Conservation (phyloP, 495 filamentous ascomycete genomes). For the Penicillium argentinense region DNA sequence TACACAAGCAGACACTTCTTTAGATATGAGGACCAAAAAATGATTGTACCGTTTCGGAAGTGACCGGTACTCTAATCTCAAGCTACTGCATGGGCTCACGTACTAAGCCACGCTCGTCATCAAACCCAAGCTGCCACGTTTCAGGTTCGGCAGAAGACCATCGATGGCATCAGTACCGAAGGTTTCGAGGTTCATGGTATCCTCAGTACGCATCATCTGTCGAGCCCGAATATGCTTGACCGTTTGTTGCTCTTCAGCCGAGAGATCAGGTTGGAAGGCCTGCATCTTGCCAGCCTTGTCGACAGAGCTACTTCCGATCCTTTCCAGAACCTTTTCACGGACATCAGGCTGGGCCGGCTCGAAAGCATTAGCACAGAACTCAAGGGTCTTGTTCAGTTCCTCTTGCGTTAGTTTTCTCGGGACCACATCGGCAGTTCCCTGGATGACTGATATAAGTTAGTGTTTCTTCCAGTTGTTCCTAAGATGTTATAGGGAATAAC, state of each 20-base stretch:
- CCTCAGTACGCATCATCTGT: constrained; percentile 19
- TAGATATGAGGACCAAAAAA: too few relatives aligned
- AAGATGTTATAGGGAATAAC: constrained; percentile 1
- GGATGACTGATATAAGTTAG: constrained; percentile 37
- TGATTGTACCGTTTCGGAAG: too few relatives aligned
- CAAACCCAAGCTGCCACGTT: constrained; percentile 21
- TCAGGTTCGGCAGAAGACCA: constrained; percentile 31
- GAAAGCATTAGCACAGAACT: constrained; percentile 40
- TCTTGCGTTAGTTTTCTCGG: constrained; percentile 28
- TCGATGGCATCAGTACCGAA: constrained; percentile 38
- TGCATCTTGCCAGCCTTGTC: constrained; percentile 1
- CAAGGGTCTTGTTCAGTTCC: constrained; percentile 34
- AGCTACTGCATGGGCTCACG: too few relatives aligned
- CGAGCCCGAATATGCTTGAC: constrained; percentile 25
- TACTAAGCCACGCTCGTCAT: too few relatives aligned
- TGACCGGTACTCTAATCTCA: too few relatives aligned
- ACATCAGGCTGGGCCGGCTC: constrained; percentile 19
- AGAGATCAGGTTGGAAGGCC: constrained; percentile 9
- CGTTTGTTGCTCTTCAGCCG: constrained; percentile 26
- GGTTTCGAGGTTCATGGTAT: constrained; percentile 32
- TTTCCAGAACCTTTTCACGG: constrained; percentile 22
- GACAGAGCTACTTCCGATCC: constrained; percentile 17
- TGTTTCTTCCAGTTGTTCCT: too few relatives aligned
- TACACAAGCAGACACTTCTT: too few relatives aligned
- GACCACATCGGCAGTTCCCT: constrained; percentile 37